Evolutionary conservation across 257 asterid genomes (phyloP).

Genomic region (Solanum pimpinellifolium): DNA sequence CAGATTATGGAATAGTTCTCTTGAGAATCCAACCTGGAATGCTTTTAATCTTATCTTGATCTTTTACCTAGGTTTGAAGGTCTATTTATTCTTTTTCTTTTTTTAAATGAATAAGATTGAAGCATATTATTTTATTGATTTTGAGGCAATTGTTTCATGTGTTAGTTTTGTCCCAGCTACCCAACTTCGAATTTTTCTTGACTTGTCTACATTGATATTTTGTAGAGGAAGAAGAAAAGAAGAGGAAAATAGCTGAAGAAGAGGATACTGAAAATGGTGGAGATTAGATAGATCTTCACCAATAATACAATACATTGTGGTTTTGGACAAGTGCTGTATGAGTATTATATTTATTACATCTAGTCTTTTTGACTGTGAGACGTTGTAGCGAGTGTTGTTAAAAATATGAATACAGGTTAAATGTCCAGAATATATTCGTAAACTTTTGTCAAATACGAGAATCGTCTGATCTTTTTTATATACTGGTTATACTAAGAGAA

Average conservation of each 20-base stretch:
- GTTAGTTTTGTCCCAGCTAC: not conserved
- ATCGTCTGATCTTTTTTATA: not conserved
- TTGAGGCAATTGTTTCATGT: not conserved
- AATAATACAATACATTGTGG: not conserved
- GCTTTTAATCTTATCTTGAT: not conserved
- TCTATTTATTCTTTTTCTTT: not conserved
- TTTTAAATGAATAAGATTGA: not conserved
- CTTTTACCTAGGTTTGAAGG: not conserved
- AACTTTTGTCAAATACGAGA: not conserved
- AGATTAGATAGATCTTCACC: not conserved
- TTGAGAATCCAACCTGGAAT: not conserved
- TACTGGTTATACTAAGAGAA: not conserved
- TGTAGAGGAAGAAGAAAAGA: slow-evolving; percentile 15
- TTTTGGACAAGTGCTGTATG: not conserved
- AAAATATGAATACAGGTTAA: not conserved
- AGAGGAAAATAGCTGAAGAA: slow-evolving; percentile 18
- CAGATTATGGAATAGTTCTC: not conserved
- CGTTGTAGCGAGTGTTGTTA: not conserved
- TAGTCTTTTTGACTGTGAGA: not conserved
- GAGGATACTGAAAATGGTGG: not conserved
- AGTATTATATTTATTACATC: not conserved
- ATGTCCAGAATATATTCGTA: not conserved
- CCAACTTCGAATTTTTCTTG: not conserved
- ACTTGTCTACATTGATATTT: not conserved
- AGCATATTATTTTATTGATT: not conserved